These are phyloP conservation scores for Suillus decipiens DNA, from an alignment of 768 basidiomycete genomes.

Conservation along the genomic window DNA sequence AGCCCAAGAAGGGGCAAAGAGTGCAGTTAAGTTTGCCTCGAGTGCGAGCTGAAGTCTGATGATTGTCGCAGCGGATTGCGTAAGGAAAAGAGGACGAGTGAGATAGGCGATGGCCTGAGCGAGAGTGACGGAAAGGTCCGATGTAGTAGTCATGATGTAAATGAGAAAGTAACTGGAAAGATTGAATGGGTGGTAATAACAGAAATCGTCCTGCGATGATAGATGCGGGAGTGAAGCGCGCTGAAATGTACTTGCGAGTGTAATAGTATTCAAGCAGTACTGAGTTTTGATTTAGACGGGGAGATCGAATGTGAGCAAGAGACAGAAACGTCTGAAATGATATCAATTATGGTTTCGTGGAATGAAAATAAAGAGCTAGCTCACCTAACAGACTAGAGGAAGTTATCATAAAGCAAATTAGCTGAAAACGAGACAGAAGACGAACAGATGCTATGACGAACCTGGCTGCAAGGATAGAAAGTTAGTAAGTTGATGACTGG, in stretches of 20 bases:
- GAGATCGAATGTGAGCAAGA: slow-evolving; percentile 22
- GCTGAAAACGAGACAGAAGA: slow-evolving; percentile 7
- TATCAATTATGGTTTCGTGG: slow-evolving; percentile 2
- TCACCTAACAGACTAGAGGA: slow-evolving; percentile 29
- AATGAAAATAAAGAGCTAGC: slow-evolving; percentile 5
- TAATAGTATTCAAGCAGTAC: slow-evolving; percentile 16
- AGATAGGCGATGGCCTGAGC: slow-evolving; percentile 75
- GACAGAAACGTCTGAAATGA: slow-evolving; percentile 15
- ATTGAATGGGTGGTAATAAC: slow-evolving; percentile 17
- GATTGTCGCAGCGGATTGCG: slow-evolving; percentile 62
- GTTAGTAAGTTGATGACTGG: slow-evolving; percentile 21
- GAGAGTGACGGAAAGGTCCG: slow-evolving; percentile 65
- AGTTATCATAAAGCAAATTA: slow-evolving; percentile 16
- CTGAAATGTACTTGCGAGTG: slow-evolving; percentile 31
- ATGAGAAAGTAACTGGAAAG: slow-evolving; percentile 3
- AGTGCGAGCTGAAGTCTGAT: slow-evolving; percentile 71
- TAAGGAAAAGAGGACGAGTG: slow-evolving; percentile 59
- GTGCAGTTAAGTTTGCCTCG: slow-evolving; percentile 70
- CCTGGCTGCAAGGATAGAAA: slow-evolving; percentile 30
- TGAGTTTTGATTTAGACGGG: slow-evolving; percentile 29
- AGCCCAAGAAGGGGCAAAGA: slow-evolving; percentile 68
- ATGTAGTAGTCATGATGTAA: slow-evolving; percentile 34
- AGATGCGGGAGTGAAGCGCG: slow-evolving; percentile 25
- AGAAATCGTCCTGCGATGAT: slow-evolving; percentile 35
- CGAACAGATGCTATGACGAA: slow-evolving; percentile 11